Evolutionary conservation across 495 filamentous ascomycete species (phyloP), one percentile per base, ranked within the genome.

Genomic region (Geoglossum glabrum): DNA sequence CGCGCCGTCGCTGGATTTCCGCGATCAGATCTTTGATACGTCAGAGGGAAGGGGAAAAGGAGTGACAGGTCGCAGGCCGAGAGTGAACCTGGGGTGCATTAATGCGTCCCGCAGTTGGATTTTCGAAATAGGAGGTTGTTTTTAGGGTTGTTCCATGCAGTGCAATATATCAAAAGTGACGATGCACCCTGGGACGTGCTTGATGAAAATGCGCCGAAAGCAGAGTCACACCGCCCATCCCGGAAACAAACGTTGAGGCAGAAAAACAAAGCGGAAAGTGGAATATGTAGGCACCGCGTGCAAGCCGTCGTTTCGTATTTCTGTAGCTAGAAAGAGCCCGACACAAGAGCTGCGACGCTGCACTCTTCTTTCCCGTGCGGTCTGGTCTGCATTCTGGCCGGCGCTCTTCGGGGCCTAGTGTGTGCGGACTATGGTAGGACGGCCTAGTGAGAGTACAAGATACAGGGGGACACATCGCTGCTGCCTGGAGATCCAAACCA

Each of bases 401-500:
- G n/a, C n/a, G 25, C 15, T 31, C 49, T 21, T 52, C 49, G 7
- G 28, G 11, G 1, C 11, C n/a, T n/a, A n/a, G n/a, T n/a, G n/a
- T n/a, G n/a, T n/a, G n/a, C n/a, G n/a, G n/a, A 11, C 31, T 34
- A 5, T 34, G 31, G 5, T 11, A 34, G 31, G 5, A 34, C 5
- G 31, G 46, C 49, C n/a, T n/a, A n/a, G n/a, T n/a, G n/a, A n/a
- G n/a, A n/a, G n/a, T n/a, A n/a, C n/a, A n/a, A n/a, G n/a, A n/a
- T n/a, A n/a, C n/a, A n/a, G 30, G 49, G 49, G 49, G 28, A 52
- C 49, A 52, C 23, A 25, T 52, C 49, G 49, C 49, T 52, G 49
- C 49, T 52, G 49, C 49, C 49, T 52, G 17, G 49, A 50, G 23
- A 21, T n/a, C 23, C 49, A 52, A 52, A 52, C 49, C 49, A 52